Conservation (phyloP, 23 red algal genomes). For the Gracilaria vermiculophylla region DNA sequence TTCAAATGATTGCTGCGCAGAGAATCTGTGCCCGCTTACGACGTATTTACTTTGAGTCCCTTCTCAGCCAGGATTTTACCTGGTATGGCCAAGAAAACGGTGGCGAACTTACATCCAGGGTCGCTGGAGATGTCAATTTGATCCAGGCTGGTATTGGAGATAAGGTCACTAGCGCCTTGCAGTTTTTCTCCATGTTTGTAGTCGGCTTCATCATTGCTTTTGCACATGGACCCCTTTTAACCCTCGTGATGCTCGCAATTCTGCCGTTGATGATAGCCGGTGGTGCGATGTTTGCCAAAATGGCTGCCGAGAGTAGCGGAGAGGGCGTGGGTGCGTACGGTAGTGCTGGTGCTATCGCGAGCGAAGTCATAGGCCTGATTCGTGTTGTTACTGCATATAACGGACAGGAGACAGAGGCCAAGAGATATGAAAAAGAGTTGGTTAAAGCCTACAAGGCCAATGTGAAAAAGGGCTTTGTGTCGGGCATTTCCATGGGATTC, state of each 20-base stretch:
- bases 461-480: conserved; percentile 51
- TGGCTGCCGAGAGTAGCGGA: conserved; percentile 59
- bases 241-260: conserved; percentile 78
- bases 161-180: conserved; percentile 59
- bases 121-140: conserved; percentile 74
- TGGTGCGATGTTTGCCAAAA: conserved; percentile 81
- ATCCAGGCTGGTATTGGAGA: conserved; percentile 80
- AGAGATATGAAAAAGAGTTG: conserved; percentile 71
- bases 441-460: conserved; percentile 60
- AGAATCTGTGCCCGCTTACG: conserved; percentile 68
- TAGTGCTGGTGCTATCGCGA: conserved; percentile 82
- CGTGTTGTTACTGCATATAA: conserved; percentile 80
- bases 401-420: conserved; percentile 65
- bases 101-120: conserved; percentile 75
- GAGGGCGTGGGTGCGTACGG: conserved; percentile 85
- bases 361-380: conserved; percentile 86
- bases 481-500: conserved; percentile 77
- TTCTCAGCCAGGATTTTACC: conserved; percentile 77
- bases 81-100: conserved; percentile 70
- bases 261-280: conserved; percentile 72
- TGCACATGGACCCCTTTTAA: conserved; percentile 73
- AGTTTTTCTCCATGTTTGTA: conserved; percentile 76
- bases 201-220: conserved; percentile 84
- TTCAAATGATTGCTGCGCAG: conserved; percentile 69
- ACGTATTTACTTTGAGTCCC: conserved; percentile 62